phyloP scores from a whole-genome alignment of 2,329 filamentous ascomycete species.

The Aspergillus pseudotamarii region DNA sequence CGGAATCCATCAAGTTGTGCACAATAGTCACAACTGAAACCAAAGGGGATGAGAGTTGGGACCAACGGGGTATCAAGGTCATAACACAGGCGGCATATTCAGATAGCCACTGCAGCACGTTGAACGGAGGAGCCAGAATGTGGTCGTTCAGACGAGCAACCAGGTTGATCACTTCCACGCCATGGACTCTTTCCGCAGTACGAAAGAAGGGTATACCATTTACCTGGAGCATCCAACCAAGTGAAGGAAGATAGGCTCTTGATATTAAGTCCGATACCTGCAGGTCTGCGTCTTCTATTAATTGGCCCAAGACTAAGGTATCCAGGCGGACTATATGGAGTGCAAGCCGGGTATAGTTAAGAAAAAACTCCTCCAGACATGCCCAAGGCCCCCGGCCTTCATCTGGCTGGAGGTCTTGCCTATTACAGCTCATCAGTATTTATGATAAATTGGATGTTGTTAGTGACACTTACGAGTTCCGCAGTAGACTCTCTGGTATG shows the following conservation, averaged over 20 bases:
- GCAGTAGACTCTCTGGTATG: constrained; percentile 44
- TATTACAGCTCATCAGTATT: constrained; percentile 18
- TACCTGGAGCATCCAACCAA: constrained; percentile 40
- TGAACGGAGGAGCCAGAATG: constrained; percentile 29
- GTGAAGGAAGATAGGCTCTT: constrained; percentile 36
- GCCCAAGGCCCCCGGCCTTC: constrained; percentile 31
- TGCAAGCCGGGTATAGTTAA: constrained; percentile 42
- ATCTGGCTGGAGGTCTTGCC: constrained; percentile 35
- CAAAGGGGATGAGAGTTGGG: constrained; percentile 30
- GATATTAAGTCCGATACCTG: constrained; percentile 34
- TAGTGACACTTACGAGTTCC: constrained; percentile 37
- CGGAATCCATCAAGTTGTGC: constrained; percentile 34
- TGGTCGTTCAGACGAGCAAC: constrained; percentile 34
- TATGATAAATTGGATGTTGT: background rate
- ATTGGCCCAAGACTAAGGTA: constrained; percentile 32
- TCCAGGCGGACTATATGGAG: constrained; percentile 47
- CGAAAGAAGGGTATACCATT: constrained; percentile 41
- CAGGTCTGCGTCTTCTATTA: constrained; percentile 32
- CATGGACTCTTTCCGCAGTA: constrained; percentile 34
- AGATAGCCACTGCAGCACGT: constrained; percentile 29
- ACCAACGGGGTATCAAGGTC: constrained; percentile 31
- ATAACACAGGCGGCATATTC: constrained; percentile 34
- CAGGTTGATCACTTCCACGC: constrained; percentile 30
- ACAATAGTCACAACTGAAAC: constrained; percentile 26
- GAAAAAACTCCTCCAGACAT: constrained; percentile 46